Base-by-base conservation (phyloP, 768 basidiomycete genomes). In the Fomitopsis serialis region DNA sequence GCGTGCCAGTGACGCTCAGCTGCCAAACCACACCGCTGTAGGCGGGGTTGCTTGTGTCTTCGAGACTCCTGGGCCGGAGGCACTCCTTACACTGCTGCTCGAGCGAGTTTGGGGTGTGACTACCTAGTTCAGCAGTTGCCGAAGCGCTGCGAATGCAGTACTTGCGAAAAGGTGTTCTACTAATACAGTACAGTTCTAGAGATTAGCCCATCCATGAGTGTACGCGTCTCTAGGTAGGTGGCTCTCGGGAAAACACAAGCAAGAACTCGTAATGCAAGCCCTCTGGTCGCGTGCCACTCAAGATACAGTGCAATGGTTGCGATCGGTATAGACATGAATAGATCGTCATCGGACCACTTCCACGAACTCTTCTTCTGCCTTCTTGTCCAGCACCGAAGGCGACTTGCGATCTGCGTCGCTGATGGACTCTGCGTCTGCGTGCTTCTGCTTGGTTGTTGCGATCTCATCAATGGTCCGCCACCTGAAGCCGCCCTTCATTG, bases 31-130 rank as follows among this genome's bases (percentile, higher is more conserved):
- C 11, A 32, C 29, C 7, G 48, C 19, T 10, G 22, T 42, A 6
- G 58, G 45, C n/a, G 70, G 71, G 25, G 63, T 72, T n/a, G 57
- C 61, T 22, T 62, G 66, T n/a, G 61, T 89, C 19, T 71, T 70
- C n/a, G 54, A 70, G 37, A 90, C 87, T 11, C 89, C 89, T n/a
- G 89, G 89, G 3, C 72, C 78, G 6, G 68, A 70, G 24, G 64
- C 53, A 0, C 70, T 90, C 42, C 59, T 87, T 13, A 61, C 66
- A 15, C 53, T 81, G 6, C 58, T 89, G 54, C 58, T 78, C 12
- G 56, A 73, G 50, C 76, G 87, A 51, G 72, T 89, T 17, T 89
- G 85, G 85, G 78, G 67, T 12, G 57, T 70, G 32, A 21, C 23
- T 21, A 6, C 5, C 27, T 53, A 46, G 27, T 15, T 42, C 7